phyloP scores from a whole-genome alignment of 108 stramenopile species.

The Stephanodiscus minutulus region DNA sequence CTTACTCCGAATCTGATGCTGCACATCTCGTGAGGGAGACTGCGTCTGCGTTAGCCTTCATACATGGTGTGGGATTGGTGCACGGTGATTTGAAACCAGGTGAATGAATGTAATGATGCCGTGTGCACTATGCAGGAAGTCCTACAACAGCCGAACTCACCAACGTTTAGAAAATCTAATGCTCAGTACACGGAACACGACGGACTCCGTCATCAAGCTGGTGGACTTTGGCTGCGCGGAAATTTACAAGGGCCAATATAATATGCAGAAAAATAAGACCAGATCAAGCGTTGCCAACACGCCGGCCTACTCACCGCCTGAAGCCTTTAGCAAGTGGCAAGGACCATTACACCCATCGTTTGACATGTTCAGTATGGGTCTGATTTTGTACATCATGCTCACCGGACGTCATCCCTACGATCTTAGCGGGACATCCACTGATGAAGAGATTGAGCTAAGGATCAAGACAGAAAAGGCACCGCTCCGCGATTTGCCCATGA shows the following conservation, averaged over 20 bases:
- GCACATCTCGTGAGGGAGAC: slow-evolving; percentile 9
- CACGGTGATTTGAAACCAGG: slow-evolving; percentile 11
- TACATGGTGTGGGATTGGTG: slow-evolving; percentile 21
- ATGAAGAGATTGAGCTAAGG: slow-evolving; percentile 18
- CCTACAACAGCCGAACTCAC: neutral
- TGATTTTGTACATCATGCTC: slow-evolving; percentile 49
- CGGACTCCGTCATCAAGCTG: slow-evolving; percentile 23
- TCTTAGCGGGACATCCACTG: slow-evolving; percentile 24
- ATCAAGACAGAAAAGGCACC: slow-evolving; percentile 14
- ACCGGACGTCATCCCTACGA: slow-evolving; percentile 40
- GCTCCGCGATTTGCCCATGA: slow-evolving; percentile 1
- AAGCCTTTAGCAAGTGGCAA: slow-evolving; percentile 17
- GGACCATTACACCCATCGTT: slow-evolving; percentile 4
- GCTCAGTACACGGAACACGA: slow-evolving; percentile 19
- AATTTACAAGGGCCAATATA: slow-evolving; percentile 4
- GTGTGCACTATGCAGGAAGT: neutral
- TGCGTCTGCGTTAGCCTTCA: slow-evolving; percentile 14
- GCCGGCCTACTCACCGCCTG: slow-evolving; percentile 44
- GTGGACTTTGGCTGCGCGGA: slow-evolving; percentile 28
- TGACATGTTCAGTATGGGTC: slow-evolving; percentile 37
- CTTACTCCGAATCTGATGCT: slow-evolving; percentile 34
- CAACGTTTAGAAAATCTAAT: slow-evolving; percentile 26
- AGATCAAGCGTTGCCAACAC: slow-evolving; percentile 11
- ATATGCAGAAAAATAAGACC: neutral
- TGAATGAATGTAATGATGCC: neutral